Conservation (phyloP, 2,329 filamentous ascomycete species). For the Fusarium stilboides region DNA sequence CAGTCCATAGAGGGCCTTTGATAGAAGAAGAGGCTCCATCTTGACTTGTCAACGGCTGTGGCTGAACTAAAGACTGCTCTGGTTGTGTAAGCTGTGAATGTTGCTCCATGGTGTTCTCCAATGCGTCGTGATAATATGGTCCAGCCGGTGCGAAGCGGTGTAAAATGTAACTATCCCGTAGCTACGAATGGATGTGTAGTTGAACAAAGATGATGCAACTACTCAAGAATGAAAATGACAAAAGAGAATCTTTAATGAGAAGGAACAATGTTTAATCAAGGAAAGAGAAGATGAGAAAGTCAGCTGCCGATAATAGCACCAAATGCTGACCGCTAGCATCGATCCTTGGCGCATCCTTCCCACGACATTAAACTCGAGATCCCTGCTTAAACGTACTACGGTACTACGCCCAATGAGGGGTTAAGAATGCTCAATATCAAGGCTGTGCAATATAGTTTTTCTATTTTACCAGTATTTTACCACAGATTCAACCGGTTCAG, state of each 20-base stretch:
- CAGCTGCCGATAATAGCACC: not conserved
- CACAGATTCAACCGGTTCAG: too few species aligned
- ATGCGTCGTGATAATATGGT: conserved; percentile 4
- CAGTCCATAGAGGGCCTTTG: conserved; percentile 9
- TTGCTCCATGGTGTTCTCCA: conserved; percentile 2
- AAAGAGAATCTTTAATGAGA: not conserved
- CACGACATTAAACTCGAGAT: conserved; percentile 4
- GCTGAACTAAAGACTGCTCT: not conserved
- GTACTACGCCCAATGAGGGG: conserved; percentile 15
- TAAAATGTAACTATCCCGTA: not conserved
- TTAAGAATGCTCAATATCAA: conserved; percentile 23
- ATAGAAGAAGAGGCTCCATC: not conserved
- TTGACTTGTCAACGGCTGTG: not conserved
- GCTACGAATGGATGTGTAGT: not conserved
- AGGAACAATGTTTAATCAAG: not conserved
- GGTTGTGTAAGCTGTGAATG: not conserved
- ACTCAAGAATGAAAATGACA: not conserved
- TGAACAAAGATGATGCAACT: not conserved
- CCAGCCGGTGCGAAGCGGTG: not conserved
- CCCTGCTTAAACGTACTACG: conserved; percentile 12
- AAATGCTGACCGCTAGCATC: conserved; percentile 3
- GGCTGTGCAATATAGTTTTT: too few species aligned
- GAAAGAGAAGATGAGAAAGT: not conserved
- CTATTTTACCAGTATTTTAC: too few species aligned
- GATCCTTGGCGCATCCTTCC: conserved; percentile 12